A percentile compares a stretch with the other conserved stretches of the same genome.
Conservation (phyloP, 495 filamentous ascomycete genomes). For the Penicillium coffeae region DNA sequence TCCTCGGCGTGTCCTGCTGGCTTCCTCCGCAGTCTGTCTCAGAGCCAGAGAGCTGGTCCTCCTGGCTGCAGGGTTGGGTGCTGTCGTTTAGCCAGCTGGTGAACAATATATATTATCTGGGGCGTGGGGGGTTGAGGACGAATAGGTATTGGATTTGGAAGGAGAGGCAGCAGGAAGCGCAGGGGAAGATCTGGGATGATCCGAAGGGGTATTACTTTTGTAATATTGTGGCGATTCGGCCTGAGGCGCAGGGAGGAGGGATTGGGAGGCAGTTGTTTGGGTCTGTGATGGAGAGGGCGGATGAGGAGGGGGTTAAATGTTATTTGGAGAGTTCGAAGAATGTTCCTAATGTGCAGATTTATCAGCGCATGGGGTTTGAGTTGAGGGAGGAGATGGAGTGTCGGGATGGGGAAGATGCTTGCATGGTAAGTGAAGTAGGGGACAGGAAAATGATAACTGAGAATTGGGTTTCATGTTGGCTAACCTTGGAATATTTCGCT, state of each 20-base stretch:
- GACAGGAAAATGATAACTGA: too few species aligned
- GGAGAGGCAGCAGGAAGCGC: constrained; percentile 51
- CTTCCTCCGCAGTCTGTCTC: constrained; percentile 44
- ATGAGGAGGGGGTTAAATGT: constrained; percentile 53
- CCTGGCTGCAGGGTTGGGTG: constrained; percentile 51
- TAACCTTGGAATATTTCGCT: constrained; percentile 3
- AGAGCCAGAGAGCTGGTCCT: constrained; percentile 49
- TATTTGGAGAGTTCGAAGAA: constrained; percentile 61
- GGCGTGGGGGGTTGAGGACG: constrained; percentile 56
- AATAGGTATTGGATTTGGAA: constrained; percentile 67
- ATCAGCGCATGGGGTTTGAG: constrained; percentile 59
- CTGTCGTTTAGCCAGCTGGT: constrained; percentile 52
- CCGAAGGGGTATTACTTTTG: constrained; percentile 62
- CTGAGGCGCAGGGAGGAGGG: constrained; percentile 54
- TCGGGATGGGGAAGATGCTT: constrained; percentile 49
- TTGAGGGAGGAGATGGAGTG: constrained; percentile 59
- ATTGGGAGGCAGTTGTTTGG: constrained; percentile 55
- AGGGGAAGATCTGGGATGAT: constrained; percentile 55
- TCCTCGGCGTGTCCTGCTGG: constrained; percentile 66
- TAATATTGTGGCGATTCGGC: constrained; percentile 64
- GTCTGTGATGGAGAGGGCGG: constrained; percentile 52
- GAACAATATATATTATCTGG: constrained; percentile 54
- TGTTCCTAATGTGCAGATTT: constrained; percentile 61
- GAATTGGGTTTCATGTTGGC: too few species aligned
- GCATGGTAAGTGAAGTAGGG: constrained; percentile 34